Percentiles rank a stretch among this genome's conserved stretches.
These are phyloP conservation scores for Gleditsia sinensis DNA, from an alignment of 306 rosid genomes.

Conservation along the genomic window DNA sequence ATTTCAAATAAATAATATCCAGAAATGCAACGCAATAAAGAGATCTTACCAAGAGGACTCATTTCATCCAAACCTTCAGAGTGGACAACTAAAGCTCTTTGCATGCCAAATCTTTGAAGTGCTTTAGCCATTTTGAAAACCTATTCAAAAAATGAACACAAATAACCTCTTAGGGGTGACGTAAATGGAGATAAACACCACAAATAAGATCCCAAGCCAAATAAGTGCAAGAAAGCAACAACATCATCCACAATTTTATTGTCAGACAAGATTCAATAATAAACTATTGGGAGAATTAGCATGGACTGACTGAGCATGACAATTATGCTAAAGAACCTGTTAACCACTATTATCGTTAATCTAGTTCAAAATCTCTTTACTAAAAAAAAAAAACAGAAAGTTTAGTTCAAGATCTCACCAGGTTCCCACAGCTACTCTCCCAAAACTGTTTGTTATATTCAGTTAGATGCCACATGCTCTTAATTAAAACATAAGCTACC, in stretches of 20 bases:
- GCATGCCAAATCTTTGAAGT: constrained; percentile 77
- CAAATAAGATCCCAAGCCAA: constrained; percentile 2
- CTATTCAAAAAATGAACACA: constrained; percentile 47
- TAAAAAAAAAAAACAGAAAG: too few species aligned
- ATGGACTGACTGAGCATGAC: neutral
- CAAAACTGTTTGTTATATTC: too few species aligned
- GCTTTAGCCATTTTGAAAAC: constrained; percentile 85
- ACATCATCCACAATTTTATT: neutral
- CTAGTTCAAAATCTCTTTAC: neutral
- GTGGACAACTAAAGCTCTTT: constrained; percentile 94
- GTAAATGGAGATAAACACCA: constrained; percentile 11
- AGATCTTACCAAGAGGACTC: constrained; percentile 81
- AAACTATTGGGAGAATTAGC: neutral
- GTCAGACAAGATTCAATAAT: neutral
- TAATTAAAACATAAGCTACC: too few species aligned
- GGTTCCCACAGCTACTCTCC: neutral
- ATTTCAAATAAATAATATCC: neutral
- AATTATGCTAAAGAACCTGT: neutral
- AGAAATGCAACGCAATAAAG: constrained; percentile 26
- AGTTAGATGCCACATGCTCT: too few species aligned
- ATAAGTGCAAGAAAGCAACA: neutral
- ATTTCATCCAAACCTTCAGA: constrained; percentile 94
- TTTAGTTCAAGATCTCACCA: neutral
- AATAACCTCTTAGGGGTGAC: neutral
- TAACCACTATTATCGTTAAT: too few species aligned